Conservation (phyloP, 176 grass and related monocot species). For the Eleusine indica region DNA sequence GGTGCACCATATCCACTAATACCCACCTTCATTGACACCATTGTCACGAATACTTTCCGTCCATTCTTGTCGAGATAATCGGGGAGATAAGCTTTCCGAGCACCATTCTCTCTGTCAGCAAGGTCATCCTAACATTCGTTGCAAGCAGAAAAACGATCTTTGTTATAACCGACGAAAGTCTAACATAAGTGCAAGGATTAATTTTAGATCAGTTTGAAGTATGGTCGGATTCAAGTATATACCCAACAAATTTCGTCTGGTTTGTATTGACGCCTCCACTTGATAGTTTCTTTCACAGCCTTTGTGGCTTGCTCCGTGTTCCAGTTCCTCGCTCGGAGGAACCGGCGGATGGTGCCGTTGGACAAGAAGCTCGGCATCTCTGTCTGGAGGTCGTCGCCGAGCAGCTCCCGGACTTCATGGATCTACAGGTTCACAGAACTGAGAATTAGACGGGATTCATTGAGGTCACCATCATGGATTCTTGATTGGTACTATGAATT, state of each 20-base stretch:
- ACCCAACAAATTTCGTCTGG: constrained; percentile 52
- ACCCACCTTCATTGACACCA: constrained; percentile 33
- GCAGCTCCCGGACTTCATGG: constrained; percentile 29
- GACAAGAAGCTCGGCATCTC: constrained; percentile 29
- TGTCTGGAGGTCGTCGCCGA: constrained; percentile 18
- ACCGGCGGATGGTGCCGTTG: constrained; percentile 32
- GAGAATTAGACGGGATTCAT: not conserved
- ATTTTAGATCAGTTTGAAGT: not conserved
- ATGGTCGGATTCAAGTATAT: not conserved
- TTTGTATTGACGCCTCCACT: constrained; percentile 39
- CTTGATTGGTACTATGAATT: no score
- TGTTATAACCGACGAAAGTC: not conserved
- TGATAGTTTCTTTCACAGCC: constrained; percentile 38
- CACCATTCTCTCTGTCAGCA: constrained; percentile 29
- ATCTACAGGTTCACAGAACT: constrained; percentile 12
- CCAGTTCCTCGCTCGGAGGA: constrained; percentile 43
- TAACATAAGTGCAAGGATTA: not conserved
- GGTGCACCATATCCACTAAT: not conserved
- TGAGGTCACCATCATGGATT: not conserved
- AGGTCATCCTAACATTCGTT: constrained; percentile 52
- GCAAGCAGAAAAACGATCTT: not conserved
- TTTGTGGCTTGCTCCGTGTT: constrained; percentile 29
- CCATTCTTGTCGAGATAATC: constrained; percentile 64
- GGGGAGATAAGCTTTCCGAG: constrained; percentile 40
- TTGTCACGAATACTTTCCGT: constrained; percentile 41